Percentiles rank a stretch among this genome's conserved stretches.
These are phyloP conservation scores for Paramecium sonneborni DNA, from an alignment of 73 alveolate genomes.

Conservation along the genomic window DNA sequence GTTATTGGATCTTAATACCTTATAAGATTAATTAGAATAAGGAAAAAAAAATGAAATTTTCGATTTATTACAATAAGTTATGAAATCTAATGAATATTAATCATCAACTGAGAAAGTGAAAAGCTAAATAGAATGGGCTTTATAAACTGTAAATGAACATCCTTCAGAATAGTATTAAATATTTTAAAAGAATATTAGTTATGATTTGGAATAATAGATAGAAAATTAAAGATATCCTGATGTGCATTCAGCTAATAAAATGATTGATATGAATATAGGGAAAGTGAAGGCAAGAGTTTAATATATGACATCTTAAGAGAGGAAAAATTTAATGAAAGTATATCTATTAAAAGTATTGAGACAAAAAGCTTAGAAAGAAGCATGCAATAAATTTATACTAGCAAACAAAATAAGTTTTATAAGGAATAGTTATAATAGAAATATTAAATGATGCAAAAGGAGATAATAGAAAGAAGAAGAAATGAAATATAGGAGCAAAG, in stretches of 20 bases:
- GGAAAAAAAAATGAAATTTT: background rate
- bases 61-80: background rate
- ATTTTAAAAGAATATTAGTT: background rate
- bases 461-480: background rate
- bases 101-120: background rate
- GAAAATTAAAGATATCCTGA: slow-evolving; percentile 24
- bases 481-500: background rate
- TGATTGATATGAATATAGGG: background rate
- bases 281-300: slow-evolving; percentile 2
- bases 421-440: background rate
- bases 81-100: slow-evolving; percentile 23
- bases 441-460: background rate
- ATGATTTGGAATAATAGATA: background rate
- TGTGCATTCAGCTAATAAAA: background rate
- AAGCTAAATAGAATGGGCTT: slow-evolving; percentile 6
- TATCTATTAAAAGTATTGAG: background rate
- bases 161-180: background rate
- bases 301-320: background rate
- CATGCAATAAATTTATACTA: background rate
- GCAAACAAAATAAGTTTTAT: background rate
- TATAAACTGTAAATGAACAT: background rate
- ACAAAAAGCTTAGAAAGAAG: slow-evolving; percentile 43
- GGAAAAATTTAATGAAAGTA: background rate
- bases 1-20: background rate
- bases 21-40: background rate